Evolutionary conservation across 352 stramenopile genomes (phyloP), one percentile per base, ranked within the genome.

Genomic region (Phytophthora pisi): DNA sequence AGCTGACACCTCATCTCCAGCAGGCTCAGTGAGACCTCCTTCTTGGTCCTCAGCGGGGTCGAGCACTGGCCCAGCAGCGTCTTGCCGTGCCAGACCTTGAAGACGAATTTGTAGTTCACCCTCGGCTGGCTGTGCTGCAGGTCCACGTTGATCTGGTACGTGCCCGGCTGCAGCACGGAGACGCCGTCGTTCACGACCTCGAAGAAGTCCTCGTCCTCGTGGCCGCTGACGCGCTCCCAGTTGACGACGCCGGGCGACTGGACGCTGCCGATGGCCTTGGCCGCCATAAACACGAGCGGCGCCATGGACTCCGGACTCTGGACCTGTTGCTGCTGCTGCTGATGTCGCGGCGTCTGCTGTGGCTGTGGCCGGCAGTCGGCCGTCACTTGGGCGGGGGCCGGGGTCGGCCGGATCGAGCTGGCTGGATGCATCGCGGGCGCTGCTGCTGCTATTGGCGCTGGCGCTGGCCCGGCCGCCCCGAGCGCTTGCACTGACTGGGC

Each of bases 111-210:
- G 52, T 71, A 75, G 50, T 72, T 72, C 53, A 78, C 68, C 46
- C 65, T 63, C 42, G 69, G 72, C 34, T 77, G 72, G 26, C 66
- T 79, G 50, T 84, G 76, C 47, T 75, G 56, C 50, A 84, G 38
- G 52, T 84, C 76, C 40, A 84, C 57, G 40, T 84, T 84, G 34
- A 84, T 38, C 63, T 84, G 73, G 64, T 79, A 84, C 40, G 43
- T 64, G 16, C 73, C 76, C 16, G 77, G 70, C 13, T 71, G 59
- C 36, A 71, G 26, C 43, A 84, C 64, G 9, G 34, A 61, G 26
- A 78, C 51, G 34, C 71, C 71, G 62, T 78, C 71, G 51, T 75
- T 75, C 43, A 78, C 67, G 26, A 75, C 38, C 67, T 66, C 63
- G 43, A 84, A 77, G 43, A 68, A 53, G 16, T 81, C 66, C 20